These are phyloP conservation scores for Syzygium grande DNA, from an alignment of 345 rosid genomes.

Conservation along the genomic window DNA sequence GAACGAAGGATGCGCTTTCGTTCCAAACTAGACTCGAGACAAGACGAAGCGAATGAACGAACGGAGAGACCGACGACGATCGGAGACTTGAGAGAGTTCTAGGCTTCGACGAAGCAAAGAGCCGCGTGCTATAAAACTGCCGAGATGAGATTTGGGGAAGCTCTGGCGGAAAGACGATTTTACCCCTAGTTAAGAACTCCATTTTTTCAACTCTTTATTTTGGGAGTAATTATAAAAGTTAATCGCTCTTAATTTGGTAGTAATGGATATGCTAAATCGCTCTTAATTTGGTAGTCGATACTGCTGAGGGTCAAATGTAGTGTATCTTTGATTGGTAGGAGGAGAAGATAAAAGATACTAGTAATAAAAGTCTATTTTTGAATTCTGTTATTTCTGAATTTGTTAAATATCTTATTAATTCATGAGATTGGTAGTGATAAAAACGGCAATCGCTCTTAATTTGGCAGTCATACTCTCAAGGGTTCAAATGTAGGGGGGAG, in stretches of 20 bases:
- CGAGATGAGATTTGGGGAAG: neutral
- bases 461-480: neutral
- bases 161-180: neutral
- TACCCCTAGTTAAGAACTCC: neutral
- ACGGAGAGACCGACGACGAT: neutral
- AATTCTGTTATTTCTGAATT: too few species aligned
- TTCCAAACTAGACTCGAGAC: neutral
- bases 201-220: neutral
- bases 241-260: neutral
- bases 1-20: neutral
- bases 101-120: neutral
- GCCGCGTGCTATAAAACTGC: neutral
- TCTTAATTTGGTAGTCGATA: neutral
- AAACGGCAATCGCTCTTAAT: rapidly evolving
- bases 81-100: neutral
- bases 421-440: rapidly evolving
- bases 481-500: neutral
- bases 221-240: too few species aligned
- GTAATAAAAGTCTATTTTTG: too few species aligned
- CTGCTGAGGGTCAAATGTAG: neutral
- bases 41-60: neutral
- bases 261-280: neutral
- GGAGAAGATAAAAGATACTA: neutral
- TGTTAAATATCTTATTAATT: neutral
- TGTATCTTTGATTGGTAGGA: neutral